Evolutionary conservation across 106 monocot genomes (phyloP).

Genomic region (Dendrobium catenatum): DNA sequence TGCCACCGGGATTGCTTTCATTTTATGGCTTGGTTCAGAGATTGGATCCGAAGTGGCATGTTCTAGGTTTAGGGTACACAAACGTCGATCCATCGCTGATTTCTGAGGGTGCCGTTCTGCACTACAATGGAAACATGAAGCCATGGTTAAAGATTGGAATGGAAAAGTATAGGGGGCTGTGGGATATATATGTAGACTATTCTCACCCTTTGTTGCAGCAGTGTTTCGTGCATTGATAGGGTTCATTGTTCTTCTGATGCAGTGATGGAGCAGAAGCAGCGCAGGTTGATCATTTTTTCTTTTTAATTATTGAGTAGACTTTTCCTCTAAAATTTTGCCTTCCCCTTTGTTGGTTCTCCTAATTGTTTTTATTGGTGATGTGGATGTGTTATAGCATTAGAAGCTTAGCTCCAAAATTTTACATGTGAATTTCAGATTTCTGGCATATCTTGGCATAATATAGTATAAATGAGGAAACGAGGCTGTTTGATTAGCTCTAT

Average conservation of each 20-base stretch:
- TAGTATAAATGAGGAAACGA: not conserved
- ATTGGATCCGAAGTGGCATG: constrained; percentile 30
- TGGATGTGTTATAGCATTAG: not conserved
- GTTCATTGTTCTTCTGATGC: not conserved
- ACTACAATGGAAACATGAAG: constrained; percentile 36
- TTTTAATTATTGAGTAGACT: not conserved
- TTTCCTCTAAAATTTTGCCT: not conserved
- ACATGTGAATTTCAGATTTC: not conserved
- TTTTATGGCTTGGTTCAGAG: constrained; percentile 20
- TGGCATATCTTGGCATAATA: not conserved
- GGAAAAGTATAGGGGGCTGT: constrained; percentile 24
- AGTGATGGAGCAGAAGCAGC: not conserved
- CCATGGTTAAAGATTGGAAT: constrained; percentile 35
- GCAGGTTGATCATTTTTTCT: not conserved
- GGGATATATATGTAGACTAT: constrained; percentile 29
- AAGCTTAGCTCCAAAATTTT: not conserved
- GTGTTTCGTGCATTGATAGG: constrained; percentile 20
- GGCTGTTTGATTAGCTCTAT: no score
- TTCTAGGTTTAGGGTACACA: constrained; percentile 21
- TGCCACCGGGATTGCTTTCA: constrained; percentile 27
- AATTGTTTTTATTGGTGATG: not conserved
- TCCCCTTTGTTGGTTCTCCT: not conserved
- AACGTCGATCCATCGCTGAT: constrained; percentile 18
- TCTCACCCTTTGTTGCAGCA: constrained; percentile 27
- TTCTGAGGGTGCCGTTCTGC: constrained; percentile 21